Conservation (phyloP, 306 rosid genomes). For the Cucumis cinereus region DNA sequence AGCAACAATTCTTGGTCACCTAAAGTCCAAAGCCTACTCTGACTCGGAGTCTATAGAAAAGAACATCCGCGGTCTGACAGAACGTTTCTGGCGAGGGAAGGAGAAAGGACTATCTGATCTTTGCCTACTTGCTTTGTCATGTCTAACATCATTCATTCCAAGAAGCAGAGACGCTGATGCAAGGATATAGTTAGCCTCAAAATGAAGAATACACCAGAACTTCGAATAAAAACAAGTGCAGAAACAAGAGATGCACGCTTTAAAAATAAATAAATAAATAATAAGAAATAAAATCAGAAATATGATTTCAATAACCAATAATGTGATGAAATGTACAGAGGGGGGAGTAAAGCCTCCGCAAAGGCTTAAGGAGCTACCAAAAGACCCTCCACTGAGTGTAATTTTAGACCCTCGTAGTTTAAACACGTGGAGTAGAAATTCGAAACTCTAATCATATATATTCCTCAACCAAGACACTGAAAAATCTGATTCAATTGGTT, state of each 20-base stretch:
- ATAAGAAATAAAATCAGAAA: not conserved
- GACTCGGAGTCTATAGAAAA: constrained; percentile 86
- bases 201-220: not conserved
- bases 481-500: not conserved
- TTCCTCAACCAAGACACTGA: not conserved
- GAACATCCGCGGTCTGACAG: constrained; percentile 57
- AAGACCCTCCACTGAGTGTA: not conserved
- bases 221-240: not conserved
- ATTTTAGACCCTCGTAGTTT: not conserved
- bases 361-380: not conserved
- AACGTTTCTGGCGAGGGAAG: constrained; percentile 96
- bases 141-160: constrained; percentile 60
- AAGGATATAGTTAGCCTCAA: constrained; percentile 22
- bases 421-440: no score
- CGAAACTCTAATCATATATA: not conserved
- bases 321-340: not conserved
- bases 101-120: constrained; percentile 88
- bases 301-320: not conserved
- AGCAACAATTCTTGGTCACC: constrained; percentile 7
- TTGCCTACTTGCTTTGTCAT: constrained; percentile 54
- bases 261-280: not conserved
- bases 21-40: constrained; percentile 35
- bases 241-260: not conserved
- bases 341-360: not conserved
- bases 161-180: constrained; percentile 78